These are phyloP conservation scores for Mycena epipterygia DNA, from an alignment of 768 basidiomycete species.

Conservation along the genomic window DNA sequence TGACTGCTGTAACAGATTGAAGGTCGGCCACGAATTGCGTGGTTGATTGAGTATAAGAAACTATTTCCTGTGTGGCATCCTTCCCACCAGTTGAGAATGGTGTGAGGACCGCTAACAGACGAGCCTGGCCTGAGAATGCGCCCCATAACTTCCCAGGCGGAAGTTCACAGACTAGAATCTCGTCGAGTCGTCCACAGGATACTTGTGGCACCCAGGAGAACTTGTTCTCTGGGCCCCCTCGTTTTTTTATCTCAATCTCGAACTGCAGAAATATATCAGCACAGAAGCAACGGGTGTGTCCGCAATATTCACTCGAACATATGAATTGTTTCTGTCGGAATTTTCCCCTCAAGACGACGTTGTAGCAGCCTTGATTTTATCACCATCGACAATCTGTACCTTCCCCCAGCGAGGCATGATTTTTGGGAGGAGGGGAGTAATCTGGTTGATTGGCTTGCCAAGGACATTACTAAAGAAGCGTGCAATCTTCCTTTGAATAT, in stretches of 20 bases:
- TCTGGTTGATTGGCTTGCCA: not conserved
- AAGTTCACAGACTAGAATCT: conserved; percentile 32
- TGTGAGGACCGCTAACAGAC: conserved; percentile 28
- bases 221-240: not conserved
- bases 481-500: conserved; percentile 29
- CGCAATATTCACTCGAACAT: conserved; percentile 33
- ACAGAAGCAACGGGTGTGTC: not conserved
- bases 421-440: conserved; percentile 28
- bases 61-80: conserved; percentile 28
- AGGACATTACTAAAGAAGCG: conserved; percentile 34
- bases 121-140: not conserved
- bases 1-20: conserved; percentile 21
- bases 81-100: conserved; percentile 28
- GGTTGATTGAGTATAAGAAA: not conserved
- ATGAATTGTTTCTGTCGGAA: conserved; percentile 29
- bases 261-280: conserved; percentile 1
- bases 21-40: conserved; percentile 30
- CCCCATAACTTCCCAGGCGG: not conserved
- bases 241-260: conserved; percentile 22
- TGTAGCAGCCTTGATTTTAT: conserved; percentile 33
- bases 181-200: conserved; percentile 32
- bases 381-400: conserved; percentile 42
- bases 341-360: not conserved
- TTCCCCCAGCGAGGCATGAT: conserved; percentile 43
- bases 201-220: not conserved